Percentiles rank a stretch among this genome's conserved stretches.
These are phyloP conservation scores for Mesembryanthemum crystallinum DNA, from an alignment of 148 eudicot genomes.

Conservation along the genomic window DNA sequence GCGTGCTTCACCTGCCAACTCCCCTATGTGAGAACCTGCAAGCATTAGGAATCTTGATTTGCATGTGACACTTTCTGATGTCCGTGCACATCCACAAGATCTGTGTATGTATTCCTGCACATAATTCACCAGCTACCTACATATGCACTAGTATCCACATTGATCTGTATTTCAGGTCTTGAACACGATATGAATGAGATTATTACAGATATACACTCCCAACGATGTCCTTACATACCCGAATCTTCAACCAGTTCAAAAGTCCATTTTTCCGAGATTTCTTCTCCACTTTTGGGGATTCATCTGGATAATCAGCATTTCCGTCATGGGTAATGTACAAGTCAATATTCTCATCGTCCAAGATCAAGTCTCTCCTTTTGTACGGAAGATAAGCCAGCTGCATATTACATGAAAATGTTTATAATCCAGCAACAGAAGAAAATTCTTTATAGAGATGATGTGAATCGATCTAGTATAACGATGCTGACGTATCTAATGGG, in stretches of 20 bases:
- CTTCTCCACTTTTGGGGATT: conserved; percentile 69
- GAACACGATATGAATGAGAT: neutral
- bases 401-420: conserved; percentile 16
- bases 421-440: conserved; percentile 6
- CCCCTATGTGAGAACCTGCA: too few relatives aligned
- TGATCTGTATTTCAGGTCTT: conserved; percentile 6
- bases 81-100: neutral
- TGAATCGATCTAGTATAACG: neutral
- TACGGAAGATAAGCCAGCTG: conserved; percentile 98
- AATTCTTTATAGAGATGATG: neutral
- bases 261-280: conserved; percentile 79
- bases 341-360: conserved; percentile 89
- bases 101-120: neutral
- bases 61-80: neutral
- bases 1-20: neutral
- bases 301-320: conserved; percentile 56
- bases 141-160: neutral
- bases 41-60: too few relatives aligned
- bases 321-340: conserved; percentile 68
- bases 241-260: conserved; percentile 81
- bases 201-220: neutral
- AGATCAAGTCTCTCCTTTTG: conserved; percentile 76
- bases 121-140: neutral
- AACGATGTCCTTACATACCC: conserved; percentile 48
- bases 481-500: neutral